These are phyloP conservation scores for Jacaranda mimosifolia DNA, from an alignment of 257 asterid genomes.

Conservation along the genomic window DNA sequence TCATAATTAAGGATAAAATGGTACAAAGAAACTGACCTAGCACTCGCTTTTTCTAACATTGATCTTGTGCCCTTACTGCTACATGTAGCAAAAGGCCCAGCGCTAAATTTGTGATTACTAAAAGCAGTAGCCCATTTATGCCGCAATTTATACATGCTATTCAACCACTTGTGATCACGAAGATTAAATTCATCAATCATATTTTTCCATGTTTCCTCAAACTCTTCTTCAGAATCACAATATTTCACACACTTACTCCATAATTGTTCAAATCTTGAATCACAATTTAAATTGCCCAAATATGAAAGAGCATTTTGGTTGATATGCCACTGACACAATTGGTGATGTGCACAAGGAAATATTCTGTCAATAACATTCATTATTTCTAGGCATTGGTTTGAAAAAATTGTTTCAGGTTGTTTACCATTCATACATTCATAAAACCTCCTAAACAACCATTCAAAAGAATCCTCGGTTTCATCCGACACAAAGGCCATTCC, in stretches of 20 bases:
- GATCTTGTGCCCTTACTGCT: background rate
- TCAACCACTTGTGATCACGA: conserved; percentile 5
- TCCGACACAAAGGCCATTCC: background rate
- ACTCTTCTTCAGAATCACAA: conserved; percentile 28
- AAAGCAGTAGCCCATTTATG: conserved; percentile 2
- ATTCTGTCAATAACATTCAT: too few relatives aligned
- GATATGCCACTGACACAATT: background rate
- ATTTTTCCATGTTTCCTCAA: background rate
- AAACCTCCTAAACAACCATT: background rate
- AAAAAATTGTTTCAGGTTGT: background rate
- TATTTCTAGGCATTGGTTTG: background rate
- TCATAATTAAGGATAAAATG: conserved; percentile 5
- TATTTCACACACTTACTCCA: conserved; percentile 22
- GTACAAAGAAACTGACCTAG: background rate
- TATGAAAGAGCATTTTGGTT: conserved; percentile 23
- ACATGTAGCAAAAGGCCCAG: background rate
- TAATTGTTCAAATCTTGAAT: background rate
- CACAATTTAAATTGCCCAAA: conserved; percentile 4
- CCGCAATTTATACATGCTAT: conserved; percentile 5
- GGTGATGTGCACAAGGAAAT: background rate
- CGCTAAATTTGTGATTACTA: background rate
- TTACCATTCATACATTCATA: background rate
- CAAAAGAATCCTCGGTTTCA: background rate
- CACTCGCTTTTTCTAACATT: background rate
- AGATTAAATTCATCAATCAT: background rate